These are phyloP conservation scores for Crepidotus variabilis DNA, from an alignment of 768 basidiomycete species.

Conservation along the genomic window DNA sequence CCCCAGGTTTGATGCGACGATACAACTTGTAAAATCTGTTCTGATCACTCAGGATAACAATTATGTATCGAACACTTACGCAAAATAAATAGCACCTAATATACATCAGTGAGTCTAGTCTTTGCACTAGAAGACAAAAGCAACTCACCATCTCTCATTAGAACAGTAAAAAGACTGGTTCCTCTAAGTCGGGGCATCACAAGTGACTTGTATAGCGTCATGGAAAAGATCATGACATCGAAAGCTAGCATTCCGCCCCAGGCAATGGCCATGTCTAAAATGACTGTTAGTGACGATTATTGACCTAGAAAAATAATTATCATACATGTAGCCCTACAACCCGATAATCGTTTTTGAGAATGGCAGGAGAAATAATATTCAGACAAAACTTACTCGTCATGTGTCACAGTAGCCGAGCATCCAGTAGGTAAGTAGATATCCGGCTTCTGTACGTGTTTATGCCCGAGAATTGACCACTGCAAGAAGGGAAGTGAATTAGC, in stretches of 20 bases:
- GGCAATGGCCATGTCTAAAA: conserved; percentile 9
- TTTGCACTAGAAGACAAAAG: background rate
- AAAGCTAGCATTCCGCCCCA: conserved; percentile 17
- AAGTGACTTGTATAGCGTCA: conserved; percentile 17
- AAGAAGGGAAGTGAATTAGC: no score
- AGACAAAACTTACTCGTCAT: conserved; percentile 16
- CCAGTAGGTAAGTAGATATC: conserved; percentile 17
- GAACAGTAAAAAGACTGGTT: conserved; percentile 20
- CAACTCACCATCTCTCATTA: conserved; percentile 30
- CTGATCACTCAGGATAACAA: background rate
- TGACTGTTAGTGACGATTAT: background rate
- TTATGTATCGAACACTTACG: conserved; percentile 14
- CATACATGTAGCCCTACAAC: conserved; percentile 8
- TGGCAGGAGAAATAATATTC: background rate
- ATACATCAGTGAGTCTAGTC: background rate
- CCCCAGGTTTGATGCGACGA: conserved; percentile 30
- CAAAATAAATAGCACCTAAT: conserved; percentile 34
- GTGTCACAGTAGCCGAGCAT: conserved; percentile 17
- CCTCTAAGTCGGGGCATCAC: background rate
- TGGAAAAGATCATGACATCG: conserved; percentile 15
- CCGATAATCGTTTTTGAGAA: background rate
- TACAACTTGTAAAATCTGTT: background rate
- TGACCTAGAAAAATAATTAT: conserved; percentile 12
- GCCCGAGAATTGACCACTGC: conserved; percentile 26
- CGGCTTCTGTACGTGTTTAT: conserved; percentile 8